A percentile compares a stretch with the other conserved stretches of the same genome.
Evolutionary conservation across 305 asterid genomes (phyloP).

Genomic region (Fraxinus floribunda): DNA sequence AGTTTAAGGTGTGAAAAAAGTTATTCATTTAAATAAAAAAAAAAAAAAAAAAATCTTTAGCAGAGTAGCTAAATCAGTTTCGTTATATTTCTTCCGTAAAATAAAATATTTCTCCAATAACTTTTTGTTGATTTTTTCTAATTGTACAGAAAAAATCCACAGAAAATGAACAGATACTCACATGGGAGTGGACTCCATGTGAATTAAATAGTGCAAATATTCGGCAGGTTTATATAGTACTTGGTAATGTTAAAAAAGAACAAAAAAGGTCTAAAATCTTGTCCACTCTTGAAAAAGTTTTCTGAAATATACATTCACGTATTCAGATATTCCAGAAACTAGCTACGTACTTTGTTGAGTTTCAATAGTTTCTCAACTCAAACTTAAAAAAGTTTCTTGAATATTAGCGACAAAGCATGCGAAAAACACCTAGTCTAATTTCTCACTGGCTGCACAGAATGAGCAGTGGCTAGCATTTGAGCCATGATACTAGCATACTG

Average conservation of each 20-base stretch:
- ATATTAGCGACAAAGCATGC: background rate
- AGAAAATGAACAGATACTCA: too few species aligned
- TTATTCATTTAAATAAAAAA: too few species aligned
- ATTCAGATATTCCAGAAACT: background rate
- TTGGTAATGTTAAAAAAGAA: background rate
- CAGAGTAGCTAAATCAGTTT: background rate
- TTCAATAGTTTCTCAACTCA: background rate
- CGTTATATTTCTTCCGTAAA: background rate
- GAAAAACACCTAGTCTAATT: constrained; percentile 33
- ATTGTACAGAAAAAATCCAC: too few species aligned
- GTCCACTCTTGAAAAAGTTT: background rate
- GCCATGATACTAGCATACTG: constrained; percentile 86
- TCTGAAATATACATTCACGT: background rate
- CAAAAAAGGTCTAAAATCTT: background rate
- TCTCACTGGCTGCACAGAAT: constrained; percentile 57
- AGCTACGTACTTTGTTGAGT: background rate
- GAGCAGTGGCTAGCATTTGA: constrained; percentile 82
- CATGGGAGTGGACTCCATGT: too few species aligned
- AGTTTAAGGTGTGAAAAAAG: background rate
- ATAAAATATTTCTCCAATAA: background rate
- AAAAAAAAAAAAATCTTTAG: too few species aligned
- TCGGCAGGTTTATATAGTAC: background rate
- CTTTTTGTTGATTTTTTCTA: too few species aligned
- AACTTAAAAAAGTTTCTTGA: background rate
- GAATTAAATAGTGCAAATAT: too few species aligned